phyloP scores from a whole-genome alignment of 768 basidiomycete genomes.

The Austroboletus festivus region DNA sequence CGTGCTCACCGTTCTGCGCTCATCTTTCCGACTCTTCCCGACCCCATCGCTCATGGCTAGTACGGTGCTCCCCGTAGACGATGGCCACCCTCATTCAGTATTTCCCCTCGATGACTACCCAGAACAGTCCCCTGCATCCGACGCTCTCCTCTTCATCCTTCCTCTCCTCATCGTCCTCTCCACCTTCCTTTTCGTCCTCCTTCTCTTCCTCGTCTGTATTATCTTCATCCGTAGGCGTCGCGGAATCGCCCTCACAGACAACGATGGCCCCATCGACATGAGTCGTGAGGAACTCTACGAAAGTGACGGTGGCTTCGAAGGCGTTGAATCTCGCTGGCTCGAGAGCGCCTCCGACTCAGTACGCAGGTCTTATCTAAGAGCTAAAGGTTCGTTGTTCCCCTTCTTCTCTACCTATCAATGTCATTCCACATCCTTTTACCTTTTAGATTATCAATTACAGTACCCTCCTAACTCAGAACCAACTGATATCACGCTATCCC shows the following conservation, averaged over 20 bases:
- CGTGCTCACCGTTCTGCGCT: neutral
- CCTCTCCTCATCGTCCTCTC: conserved; percentile 93
- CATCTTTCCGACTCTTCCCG: neutral
- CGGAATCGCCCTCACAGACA: conserved; percentile 77
- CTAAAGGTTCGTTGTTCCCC: conserved; percentile 64
- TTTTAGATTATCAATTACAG: conserved; percentile 72
- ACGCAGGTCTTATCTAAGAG: conserved; percentile 71
- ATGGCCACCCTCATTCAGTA: conserved; percentile 5
- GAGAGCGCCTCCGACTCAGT: conserved; percentile 70
- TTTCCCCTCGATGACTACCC: too few species aligned
- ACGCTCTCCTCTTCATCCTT: conserved; percentile 82
- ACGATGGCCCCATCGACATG: conserved; percentile 91
- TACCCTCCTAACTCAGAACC: conserved; percentile 96
- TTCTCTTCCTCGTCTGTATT: conserved; percentile 88
- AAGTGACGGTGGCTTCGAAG: conserved; percentile 91
- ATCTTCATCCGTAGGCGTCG: conserved; percentile 77
- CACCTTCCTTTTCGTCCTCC: conserved; percentile 87
- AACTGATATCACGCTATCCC: conserved; percentile 96
- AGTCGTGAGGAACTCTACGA: conserved; percentile 86
- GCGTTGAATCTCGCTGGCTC: conserved; percentile 90
- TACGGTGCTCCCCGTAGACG: neutral
- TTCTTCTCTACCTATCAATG: neutral
- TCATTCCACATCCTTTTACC: neutral
- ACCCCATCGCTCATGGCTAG: neutral
- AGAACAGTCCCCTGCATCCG: conserved; percentile 37